Evolutionary conservation across 768 basidiomycete genomes (phyloP).

Genomic region (Podaxis pistillaris): DNA sequence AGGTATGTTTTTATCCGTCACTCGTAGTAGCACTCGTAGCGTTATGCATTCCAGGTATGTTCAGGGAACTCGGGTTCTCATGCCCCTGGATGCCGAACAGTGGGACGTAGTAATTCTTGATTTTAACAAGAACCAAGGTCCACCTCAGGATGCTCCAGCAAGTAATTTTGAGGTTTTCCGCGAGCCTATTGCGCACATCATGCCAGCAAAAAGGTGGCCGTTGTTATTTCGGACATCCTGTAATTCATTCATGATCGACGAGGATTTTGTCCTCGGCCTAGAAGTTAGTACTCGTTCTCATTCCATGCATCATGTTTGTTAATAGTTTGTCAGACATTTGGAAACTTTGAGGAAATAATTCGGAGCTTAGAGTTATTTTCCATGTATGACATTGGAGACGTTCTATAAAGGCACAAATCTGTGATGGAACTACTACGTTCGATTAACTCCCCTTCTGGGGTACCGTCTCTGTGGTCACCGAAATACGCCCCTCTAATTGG

Average conservation of each 20-base stretch:
- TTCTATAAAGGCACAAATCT: neutral
- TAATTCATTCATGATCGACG: constrained; percentile 12
- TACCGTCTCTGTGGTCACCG: constrained; percentile 21
- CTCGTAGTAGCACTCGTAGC: neutral
- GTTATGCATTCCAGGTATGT: constrained; percentile 8
- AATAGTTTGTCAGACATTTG: neutral
- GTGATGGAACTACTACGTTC: neutral
- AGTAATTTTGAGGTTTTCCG: neutral
- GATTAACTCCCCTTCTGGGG: constrained; percentile 19
- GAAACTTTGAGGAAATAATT: constrained; percentile 8
- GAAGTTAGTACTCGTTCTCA: neutral
- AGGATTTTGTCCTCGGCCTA: constrained; percentile 7
- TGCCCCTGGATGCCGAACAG: neutral
- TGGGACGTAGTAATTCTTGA: constrained; percentile 9
- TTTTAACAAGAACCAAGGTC: constrained; percentile 12
- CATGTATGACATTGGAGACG: constrained; percentile 3
- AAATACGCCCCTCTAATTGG: constrained; percentile 23
- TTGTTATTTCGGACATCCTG: neutral
- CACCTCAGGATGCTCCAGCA: neutral
- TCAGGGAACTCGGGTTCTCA: constrained; percentile 16
- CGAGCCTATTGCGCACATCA: neutral
- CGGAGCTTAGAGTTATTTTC: constrained; percentile 4
- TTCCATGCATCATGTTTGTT: neutral
- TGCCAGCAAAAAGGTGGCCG: neutral
- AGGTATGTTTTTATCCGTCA: constrained; percentile 2